phyloP scores from a whole-genome alignment of 805 yeast genomes.

The Cyberlindnera japonica region DNA sequence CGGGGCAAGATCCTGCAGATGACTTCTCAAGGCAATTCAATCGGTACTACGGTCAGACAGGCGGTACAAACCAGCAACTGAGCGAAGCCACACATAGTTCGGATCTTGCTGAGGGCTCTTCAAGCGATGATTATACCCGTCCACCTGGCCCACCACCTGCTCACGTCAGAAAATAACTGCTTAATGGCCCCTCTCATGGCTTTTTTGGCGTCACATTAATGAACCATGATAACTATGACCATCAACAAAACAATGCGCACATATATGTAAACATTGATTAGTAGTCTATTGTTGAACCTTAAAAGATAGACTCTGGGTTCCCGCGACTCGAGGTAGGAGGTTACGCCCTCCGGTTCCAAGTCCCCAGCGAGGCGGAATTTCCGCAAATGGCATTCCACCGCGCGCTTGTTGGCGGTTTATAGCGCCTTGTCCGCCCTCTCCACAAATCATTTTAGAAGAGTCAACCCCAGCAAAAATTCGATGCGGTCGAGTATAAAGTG shows the following conservation, averaged over 20 bases:
- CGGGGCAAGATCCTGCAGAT: conserved; percentile 13
- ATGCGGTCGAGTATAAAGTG: background rate
- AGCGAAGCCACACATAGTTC: background rate
- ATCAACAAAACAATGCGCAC: background rate
- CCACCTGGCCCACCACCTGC: conserved; percentile 29
- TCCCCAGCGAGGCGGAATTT: background rate
- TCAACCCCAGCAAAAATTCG: no score
- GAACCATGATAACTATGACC: no score
- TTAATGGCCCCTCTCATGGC: no score
- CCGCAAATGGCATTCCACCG: background rate
- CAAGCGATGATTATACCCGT: conserved; percentile 13
- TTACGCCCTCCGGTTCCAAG: no score
- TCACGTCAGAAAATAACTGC: no score
- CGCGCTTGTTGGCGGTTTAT: background rate
- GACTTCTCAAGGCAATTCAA: conserved; percentile 27
- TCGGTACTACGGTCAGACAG: conserved; percentile 18
- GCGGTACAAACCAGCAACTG: background rate
- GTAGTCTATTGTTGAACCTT: background rate
- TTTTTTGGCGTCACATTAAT: no score
- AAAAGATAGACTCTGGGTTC: background rate
- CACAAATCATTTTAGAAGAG: background rate
- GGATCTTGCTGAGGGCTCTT: background rate
- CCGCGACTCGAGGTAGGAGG: no score
- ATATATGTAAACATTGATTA: background rate
- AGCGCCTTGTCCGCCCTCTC: background rate